Conservation (phyloP, 495 filamentous ascomycete genomes). For the Jackrogersella multiformis region DNA sequence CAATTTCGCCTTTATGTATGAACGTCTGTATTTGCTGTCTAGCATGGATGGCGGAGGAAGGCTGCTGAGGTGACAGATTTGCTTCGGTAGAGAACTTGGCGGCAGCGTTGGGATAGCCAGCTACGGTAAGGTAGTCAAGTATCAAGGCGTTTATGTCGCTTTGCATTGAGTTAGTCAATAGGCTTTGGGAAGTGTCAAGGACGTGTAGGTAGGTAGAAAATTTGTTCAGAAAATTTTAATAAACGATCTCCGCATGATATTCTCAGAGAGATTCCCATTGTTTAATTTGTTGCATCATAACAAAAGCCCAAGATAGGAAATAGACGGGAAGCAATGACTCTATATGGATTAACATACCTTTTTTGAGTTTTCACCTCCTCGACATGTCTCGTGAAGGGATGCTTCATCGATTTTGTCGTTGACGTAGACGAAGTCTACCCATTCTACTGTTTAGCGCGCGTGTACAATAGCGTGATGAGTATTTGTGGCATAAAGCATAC, state of each 20-base stretch:
- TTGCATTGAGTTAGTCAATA: constrained; percentile 41
- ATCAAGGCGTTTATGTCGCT: constrained; percentile 96
- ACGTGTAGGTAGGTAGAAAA: constrained; percentile 21
- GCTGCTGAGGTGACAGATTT: constrained; percentile 78
- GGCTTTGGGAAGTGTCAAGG: constrained; percentile 43
- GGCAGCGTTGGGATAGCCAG: constrained; percentile 93
- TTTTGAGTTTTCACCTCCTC: constrained; percentile 90
- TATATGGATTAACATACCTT: constrained; percentile 69
- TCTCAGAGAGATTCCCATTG: constrained; percentile 99
- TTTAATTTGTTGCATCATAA: constrained; percentile 85
- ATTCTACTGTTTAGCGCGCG: constrained; percentile 21
- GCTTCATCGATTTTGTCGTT: constrained; percentile 72
- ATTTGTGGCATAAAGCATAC: constrained; percentile 3
- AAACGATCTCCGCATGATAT: constrained; percentile 83
- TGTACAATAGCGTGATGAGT: background rate
- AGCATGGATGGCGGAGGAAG: constrained; percentile 75
- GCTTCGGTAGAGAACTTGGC: constrained; percentile 94
- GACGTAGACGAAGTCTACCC: constrained; percentile 71
- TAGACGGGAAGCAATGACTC: constrained; percentile 26
- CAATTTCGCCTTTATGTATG: constrained; percentile 84
- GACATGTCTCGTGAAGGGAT: constrained; percentile 79
- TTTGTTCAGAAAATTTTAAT: constrained; percentile 71
- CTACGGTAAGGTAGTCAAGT: constrained; percentile 96
- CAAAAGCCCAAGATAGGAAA: constrained; percentile 33
- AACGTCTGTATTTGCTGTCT: constrained; percentile 80